Percentiles rank a stretch among this genome's conserved stretches.
Evolutionary conservation across 768 basidiomycete genomes (phyloP).

Genomic region (Gautieria morchelliformis): DNA sequence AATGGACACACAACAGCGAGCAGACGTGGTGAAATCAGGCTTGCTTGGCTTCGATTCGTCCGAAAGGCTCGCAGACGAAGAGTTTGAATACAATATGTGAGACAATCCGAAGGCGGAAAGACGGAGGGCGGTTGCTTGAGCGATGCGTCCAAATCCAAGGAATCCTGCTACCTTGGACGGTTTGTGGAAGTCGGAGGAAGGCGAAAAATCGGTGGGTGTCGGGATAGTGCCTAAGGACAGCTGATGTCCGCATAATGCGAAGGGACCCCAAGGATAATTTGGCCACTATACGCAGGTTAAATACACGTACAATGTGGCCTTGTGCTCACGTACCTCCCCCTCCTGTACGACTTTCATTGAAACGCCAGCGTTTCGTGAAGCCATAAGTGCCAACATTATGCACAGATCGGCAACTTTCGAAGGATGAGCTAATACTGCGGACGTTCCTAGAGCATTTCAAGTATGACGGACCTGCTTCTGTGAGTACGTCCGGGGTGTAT

Average conservation of each 20-base stretch:
- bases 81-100: conserved; percentile 58
- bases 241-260: conserved; percentile 77
- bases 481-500: conserved; percentile 90
- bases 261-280: conserved; percentile 67
- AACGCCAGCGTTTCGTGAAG: conserved; percentile 67
- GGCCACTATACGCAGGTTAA: conserved; percentile 57
- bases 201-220: conserved; percentile 10
- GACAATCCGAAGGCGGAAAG: conserved; percentile 78
- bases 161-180: conserved; percentile 71
- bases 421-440: neutral
- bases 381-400: conserved; percentile 91
- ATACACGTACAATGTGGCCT: neutral
- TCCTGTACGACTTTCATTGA: conserved; percentile 55
- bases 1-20: conserved; percentile 34
- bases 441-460: neutral
- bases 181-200: conserved; percentile 17
- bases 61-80: conserved; percentile 35
- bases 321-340: conserved; percentile 44
- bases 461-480: conserved; percentile 60
- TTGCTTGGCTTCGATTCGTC: conserved; percentile 12
- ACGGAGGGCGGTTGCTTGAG: conserved; percentile 72
- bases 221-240: conserved; percentile 35
- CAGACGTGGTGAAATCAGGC: conserved; percentile 24
- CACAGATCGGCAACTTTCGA: conserved; percentile 78
- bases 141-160: conserved; percentile 91